Conservation (phyloP, 163 green algal species). For the Coccomyxa subellipsoidea region DNA sequence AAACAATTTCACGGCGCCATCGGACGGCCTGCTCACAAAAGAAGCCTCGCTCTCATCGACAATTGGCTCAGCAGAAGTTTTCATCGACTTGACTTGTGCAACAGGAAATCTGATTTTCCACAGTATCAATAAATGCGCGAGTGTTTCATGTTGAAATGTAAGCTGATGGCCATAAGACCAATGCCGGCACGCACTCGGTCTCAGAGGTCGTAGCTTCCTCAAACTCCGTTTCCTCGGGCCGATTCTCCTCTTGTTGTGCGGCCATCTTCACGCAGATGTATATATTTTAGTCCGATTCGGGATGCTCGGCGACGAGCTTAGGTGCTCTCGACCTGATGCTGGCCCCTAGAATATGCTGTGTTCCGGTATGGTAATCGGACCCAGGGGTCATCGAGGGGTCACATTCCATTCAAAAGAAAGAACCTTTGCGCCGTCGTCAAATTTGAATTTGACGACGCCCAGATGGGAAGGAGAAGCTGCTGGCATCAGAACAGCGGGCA, state of each 20-base stretch:
- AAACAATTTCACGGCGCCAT: constrained; percentile 58
- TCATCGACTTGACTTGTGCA: not conserved
- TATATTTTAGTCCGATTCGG: not conserved
- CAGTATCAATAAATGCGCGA: not conserved
- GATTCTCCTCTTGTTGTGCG: not conserved
- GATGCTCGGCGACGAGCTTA: not conserved
- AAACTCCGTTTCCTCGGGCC: not conserved
- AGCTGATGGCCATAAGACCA: not conserved
- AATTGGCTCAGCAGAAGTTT: not conserved
- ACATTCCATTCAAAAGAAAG: not conserved
- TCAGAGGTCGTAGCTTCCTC: not conserved
- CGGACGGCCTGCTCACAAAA: not conserved
- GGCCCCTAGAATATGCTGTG: not conserved
- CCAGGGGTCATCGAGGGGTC: not conserved
- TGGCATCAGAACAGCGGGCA: no score
- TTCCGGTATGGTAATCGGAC: not conserved
- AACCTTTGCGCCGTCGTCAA: no score
- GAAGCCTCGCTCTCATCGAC: not conserved
- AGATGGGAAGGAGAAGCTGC: no score
- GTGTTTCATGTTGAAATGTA: not conserved
- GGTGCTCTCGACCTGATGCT: not conserved
- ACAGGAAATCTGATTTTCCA: not conserved
- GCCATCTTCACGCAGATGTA: not conserved
- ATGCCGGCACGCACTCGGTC: not conserved
- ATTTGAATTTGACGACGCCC: no score